Base-by-base conservation (phyloP, 1,284 basidiomycete genomes). In the Cryptococcus sp. region DNA sequence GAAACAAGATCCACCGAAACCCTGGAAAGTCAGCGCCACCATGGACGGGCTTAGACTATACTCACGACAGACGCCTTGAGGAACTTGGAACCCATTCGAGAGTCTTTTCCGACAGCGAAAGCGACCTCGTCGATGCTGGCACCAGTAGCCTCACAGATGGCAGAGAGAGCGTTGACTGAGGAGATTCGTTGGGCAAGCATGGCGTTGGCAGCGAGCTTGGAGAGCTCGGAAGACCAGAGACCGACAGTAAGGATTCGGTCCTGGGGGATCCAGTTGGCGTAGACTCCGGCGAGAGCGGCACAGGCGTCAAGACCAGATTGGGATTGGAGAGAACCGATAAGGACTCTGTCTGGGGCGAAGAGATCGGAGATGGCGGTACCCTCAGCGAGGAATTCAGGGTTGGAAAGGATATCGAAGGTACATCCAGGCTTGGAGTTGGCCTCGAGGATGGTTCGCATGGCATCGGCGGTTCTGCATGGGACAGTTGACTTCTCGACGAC, bases 401-500 rank as follows among this genome's bases (percentile, higher is more conserved):
- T 99, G 71, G 95, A 98, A 61, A 99, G 86, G 72, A 99, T 98
- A 76, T 98, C 93, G 75, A 99, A 99, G 59, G 84, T 85, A 78
- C 88, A 88, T 62, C 86, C 86, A 53, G 88, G 86, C 74, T 87
- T 90, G 38, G 92, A 94, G 83, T 98, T 98, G 67, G 95, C 91
- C 78, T 98, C 94, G 61, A 98, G 86, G 76, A 98, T 97, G 57
- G 90, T 95, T 68, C 94, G 89, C 95, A 98, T 99, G 32, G 93
- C 95, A 46, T 96, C 90, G 58, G 95, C 95, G 7, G 95, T 99
- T 62, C 95, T 86, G 80, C 94, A 98, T 38, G 95, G 95, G 33
- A 99, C 95, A 3, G 95, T 99, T 15, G 95, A 98, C 79, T 99
- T 99, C 75, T 99, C 96, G 56, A 99, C 94, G 62, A 99, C 95